These are phyloP conservation scores for Candida nanaspora DNA, from an alignment of 805 yeast genomes.

Conservation along the genomic window DNA sequence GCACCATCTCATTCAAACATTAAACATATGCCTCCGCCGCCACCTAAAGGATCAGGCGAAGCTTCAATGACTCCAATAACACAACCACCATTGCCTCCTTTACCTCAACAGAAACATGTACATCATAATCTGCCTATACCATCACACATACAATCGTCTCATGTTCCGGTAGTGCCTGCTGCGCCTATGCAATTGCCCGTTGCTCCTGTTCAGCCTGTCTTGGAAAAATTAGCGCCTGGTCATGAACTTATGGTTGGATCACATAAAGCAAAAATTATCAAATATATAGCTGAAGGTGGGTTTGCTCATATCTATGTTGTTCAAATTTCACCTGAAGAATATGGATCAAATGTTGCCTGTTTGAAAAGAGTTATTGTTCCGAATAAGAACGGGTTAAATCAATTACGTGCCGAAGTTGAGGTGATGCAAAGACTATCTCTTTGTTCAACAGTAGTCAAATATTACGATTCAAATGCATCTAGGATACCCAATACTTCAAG, in stretches of 20 bases:
- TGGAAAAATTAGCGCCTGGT: conserved; percentile 30
- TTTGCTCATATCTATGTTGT: conserved; percentile 77
- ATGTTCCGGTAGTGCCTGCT: background rate
- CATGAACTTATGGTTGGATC: conserved; percentile 43
- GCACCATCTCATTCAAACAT: too few relatives aligned
- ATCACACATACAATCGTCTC: background rate
- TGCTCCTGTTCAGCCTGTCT: background rate
- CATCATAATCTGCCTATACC: background rate
- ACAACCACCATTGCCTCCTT: background rate
- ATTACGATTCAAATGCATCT: conserved; percentile 73
- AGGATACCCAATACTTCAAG: conserved; percentile 37
- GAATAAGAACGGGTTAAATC: conserved; percentile 59
- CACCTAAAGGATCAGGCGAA: too few relatives aligned
- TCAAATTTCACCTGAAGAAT: conserved; percentile 40
- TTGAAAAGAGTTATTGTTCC: conserved; percentile 69
- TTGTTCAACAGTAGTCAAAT: conserved; percentile 55
- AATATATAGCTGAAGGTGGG: conserved; percentile 52
- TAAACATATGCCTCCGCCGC: too few relatives aligned
- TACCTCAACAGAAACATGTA: background rate
- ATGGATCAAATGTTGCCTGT: conserved; percentile 48
- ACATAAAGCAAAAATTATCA: conserved; percentile 36
- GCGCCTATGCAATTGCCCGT: background rate
- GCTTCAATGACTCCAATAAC: background rate
- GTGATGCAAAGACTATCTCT: conserved; percentile 62
- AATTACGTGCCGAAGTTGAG: conserved; percentile 67